Evolutionary conservation across 2,329 filamentous ascomycete genomes (phyloP).

Genomic region (Monilinia fructigena): DNA sequence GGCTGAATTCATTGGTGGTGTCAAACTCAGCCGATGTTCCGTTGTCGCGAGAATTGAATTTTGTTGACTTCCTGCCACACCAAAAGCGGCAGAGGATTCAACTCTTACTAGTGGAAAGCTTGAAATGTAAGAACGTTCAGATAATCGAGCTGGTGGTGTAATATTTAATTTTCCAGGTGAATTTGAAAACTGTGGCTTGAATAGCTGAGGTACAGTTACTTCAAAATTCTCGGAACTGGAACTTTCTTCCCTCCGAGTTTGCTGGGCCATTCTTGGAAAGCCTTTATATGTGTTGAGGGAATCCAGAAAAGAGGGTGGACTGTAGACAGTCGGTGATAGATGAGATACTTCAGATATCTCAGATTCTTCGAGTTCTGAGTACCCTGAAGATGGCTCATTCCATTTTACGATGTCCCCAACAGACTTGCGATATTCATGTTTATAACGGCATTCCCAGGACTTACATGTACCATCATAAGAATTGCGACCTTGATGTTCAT

Average conservation of each 20-base stretch:
- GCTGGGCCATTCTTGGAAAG: not conserved
- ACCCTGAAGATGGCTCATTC: slow-evolving; percentile 12
- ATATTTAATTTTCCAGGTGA: not conserved
- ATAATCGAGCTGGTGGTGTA: slow-evolving; percentile 9
- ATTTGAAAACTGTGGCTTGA: not conserved
- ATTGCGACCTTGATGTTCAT: not conserved
- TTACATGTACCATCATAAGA: slow-evolving; percentile 6
- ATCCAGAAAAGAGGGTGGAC: slow-evolving; percentile 5
- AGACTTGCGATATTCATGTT: slow-evolving; percentile 15
- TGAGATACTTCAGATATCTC: not conserved
- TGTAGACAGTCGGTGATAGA: not conserved
- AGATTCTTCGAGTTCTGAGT: slow-evolving; percentile 3
- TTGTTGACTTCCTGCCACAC: too few species aligned
- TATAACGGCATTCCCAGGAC: slow-evolving; percentile 21
- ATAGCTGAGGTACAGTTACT: not conserved
- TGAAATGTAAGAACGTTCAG: slow-evolving; percentile 9
- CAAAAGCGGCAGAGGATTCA: not conserved
- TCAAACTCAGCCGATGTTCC: not conserved
- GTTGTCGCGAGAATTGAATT: slow-evolving; percentile 10
- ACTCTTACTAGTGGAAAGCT: not conserved
- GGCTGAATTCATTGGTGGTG: not conserved
- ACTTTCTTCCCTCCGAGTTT: too few species aligned
- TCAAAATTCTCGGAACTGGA: not conserved
- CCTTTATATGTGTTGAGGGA: not conserved
- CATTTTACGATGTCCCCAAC: slow-evolving; percentile 11